Evolutionary conservation across 2,329 filamentous ascomycete species (phyloP), one percentile per base, ranked within the genome.

Genomic region (Fusarium concolor): DNA sequence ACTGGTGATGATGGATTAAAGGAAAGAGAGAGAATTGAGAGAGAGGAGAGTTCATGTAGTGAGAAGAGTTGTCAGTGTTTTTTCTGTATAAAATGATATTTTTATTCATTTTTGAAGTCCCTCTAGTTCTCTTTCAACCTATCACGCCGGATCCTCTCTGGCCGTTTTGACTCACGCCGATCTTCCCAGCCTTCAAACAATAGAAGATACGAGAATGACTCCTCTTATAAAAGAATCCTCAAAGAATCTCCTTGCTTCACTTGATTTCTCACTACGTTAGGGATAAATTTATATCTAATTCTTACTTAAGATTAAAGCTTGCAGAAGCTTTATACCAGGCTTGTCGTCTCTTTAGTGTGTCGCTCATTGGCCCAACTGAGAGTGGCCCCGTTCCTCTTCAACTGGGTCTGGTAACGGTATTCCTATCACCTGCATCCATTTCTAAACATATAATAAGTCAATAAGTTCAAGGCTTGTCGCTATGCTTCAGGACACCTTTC

Each of bases 81-180:
- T 24, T 4, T 6, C 22, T 24, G 22, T 24, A 24, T 24, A 24
- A 24, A 24, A 24, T 24, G 22, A 24, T 4, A 24, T 24, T 24
- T 24, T 24, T 24, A 24, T 44, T 24, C 5, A 18, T 5, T 6
- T n/a, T 51, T 18, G 6, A 26, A 26, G 7, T 9, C 26, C 26
- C 8, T 4, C 10, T 6, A 22, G 14, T 43, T 15, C 33, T 9
- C 12, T 10, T 18, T 9, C 4, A 5, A 15, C 20, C 11, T 41
- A 50, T 44, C 35, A 50, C 26, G n/a, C 22, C 29, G 20, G 54
- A 51, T 56, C 33, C 29, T 31, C 29, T 31, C 22, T 58, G 49
- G 45, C 39, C 50, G 43, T 18, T 22, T 74, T 74, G 71, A 74
- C 70, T 74, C 71, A 74, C 70, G 47, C 71, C 71, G 71, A 66